phyloP scores from a whole-genome alignment of 2,329 filamentous ascomycete genomes.

The Penicillium sp. region DNA sequence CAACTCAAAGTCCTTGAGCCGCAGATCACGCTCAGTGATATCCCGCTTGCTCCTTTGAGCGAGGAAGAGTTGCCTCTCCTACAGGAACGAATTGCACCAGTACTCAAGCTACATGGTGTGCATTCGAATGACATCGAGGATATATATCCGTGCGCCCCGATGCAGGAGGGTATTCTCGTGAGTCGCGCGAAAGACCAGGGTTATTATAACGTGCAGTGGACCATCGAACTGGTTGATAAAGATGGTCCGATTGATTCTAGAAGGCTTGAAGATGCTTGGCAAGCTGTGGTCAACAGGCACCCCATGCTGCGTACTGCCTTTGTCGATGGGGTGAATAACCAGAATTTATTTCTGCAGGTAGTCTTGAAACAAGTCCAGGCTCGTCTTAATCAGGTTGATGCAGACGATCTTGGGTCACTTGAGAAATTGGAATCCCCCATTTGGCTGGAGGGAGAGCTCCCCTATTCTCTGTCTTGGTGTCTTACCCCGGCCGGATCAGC shows the following conservation, averaged over 20 bases:
- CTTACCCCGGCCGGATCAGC: too few species aligned
- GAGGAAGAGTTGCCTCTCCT: background rate
- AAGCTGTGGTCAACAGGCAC: slow-evolving; percentile 4
- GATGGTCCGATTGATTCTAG: background rate
- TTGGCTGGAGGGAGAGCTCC: background rate
- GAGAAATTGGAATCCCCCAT: background rate
- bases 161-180: background rate
- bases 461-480: background rate
- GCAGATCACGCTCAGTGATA: slow-evolving; percentile 9
- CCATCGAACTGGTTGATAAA: background rate
- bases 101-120: background rate
- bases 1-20: background rate
- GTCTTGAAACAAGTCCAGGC: background rate
- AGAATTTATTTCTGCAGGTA: background rate
- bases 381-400: background rate
- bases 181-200: background rate
- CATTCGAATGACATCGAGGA: background rate
- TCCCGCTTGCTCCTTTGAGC: slow-evolving; percentile 1
- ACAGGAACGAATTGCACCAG: background rate
- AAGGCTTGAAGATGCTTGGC: background rate
- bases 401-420: background rate
- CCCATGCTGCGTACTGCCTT: slow-evolving; percentile 5
- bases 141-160: background rate
- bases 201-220: background rate
- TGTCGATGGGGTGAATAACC: background rate